Conservation (phyloP, 164 flowering plant species). For the Aristolochia californica region DNA sequence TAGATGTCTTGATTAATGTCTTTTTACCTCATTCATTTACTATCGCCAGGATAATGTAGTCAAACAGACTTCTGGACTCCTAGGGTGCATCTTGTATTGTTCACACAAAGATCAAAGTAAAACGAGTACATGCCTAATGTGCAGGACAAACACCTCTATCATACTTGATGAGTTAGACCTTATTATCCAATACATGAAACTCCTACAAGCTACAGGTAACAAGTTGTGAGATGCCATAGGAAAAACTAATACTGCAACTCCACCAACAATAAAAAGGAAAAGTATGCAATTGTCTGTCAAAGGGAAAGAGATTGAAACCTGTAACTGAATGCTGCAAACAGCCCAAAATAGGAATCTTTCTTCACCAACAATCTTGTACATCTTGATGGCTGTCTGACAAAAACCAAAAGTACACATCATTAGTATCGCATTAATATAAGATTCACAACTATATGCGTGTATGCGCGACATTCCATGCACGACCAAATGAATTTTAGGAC, state of each 20-base stretch:
- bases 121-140: too few relatives aligned
- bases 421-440: background rate
- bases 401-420: conserved; percentile 3
- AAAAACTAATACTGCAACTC: background rate
- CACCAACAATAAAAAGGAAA: background rate
- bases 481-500: background rate
- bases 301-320: conserved; percentile 34
- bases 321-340: conserved; percentile 88
- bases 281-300: background rate
- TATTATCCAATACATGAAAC: too few relatives aligned
- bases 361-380: conserved; percentile 85
- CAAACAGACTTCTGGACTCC: too few relatives aligned
- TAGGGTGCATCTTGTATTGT: too few relatives aligned
- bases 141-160: too few relatives aligned
- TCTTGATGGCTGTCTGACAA: conserved; percentile 86
- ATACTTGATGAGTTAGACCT: too few relatives aligned
- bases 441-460: background rate
- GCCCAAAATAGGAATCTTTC: conserved; percentile 98
- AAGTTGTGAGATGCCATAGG: background rate
- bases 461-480: background rate
- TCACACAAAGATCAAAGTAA: too few relatives aligned
- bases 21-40: too few relatives aligned
- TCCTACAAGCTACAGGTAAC: background rate
- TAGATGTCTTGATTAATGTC: too few relatives aligned
- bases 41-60: too few relatives aligned